Conservation (phyloP, 2,329 filamentous ascomycete genomes). For the Myriosclerotinia scirpicola region DNA sequence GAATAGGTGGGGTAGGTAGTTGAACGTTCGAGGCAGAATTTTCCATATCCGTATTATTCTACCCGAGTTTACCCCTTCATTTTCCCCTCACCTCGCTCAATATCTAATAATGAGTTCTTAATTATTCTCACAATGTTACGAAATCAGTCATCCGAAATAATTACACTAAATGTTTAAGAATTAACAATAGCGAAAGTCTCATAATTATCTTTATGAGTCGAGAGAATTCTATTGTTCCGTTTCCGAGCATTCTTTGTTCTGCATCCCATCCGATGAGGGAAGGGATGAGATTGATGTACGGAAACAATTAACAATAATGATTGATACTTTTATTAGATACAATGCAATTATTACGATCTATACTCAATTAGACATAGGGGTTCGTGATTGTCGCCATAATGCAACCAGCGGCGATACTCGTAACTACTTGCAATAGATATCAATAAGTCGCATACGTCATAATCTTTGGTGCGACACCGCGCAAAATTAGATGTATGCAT, state of each 20-base stretch:
- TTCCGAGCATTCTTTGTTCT: background rate
- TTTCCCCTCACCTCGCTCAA: background rate
- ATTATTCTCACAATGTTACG: background rate
- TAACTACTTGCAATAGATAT: background rate
- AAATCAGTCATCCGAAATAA: background rate
- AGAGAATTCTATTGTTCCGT: background rate
- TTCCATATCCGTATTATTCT: background rate
- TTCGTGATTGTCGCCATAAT: background rate
- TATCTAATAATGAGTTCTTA: background rate
- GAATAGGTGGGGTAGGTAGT: background rate
- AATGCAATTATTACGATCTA: background rate
- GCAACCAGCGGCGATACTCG: background rate
- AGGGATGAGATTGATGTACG: no score
- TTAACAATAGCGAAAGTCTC: background rate
- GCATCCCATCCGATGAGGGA: no score
- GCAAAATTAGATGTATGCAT: background rate
- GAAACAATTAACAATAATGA: no score
- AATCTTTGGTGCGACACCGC: background rate
- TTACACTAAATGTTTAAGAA: background rate
- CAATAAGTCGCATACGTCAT: background rate
- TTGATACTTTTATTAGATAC: background rate
- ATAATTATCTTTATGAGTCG: background rate
- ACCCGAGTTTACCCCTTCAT: slow-evolving; percentile 11
- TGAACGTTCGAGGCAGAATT: background rate
- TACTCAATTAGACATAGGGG: background rate